These are phyloP conservation scores for Colletotrichum limetticola DNA, from an alignment of 2,329 filamentous ascomycete genomes.

Conservation along the genomic window DNA sequence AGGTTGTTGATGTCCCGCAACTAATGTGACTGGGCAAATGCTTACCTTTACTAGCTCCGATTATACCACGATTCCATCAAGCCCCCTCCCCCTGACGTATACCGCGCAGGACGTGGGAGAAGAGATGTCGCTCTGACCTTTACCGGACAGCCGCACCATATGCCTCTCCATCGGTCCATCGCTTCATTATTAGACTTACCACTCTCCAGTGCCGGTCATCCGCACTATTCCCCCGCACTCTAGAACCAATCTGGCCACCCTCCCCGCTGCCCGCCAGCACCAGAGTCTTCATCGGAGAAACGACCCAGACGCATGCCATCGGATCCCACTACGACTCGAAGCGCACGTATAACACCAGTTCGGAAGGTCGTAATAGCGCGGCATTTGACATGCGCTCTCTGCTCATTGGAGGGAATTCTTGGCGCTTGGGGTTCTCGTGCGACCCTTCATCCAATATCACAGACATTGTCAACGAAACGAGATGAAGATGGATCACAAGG, in stretches of 20 bases:
- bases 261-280: too few relatives aligned
- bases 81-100: not conserved
- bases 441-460: not conserved
- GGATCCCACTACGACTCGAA: not conserved
- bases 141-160: not conserved
- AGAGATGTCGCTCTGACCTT: not conserved
- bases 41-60: not conserved
- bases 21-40: not conserved
- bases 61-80: not conserved
- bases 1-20: not conserved
- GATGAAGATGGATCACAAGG: not conserved
- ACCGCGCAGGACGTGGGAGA: not conserved
- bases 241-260: not conserved
- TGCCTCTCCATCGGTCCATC: not conserved
- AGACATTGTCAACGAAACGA: not conserved
- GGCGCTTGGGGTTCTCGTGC: not conserved
- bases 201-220: not conserved
- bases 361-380: slow-evolving; percentile 3
- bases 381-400: not conserved
- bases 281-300: not conserved
- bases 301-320: not conserved
- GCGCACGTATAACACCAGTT: not conserved
- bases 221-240: not conserved
- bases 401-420: slow-evolving; percentile 17
- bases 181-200: not conserved